Conservation (phyloP, 306 rosid genomes). For the Pterocarpus macrocarpus region DNA sequence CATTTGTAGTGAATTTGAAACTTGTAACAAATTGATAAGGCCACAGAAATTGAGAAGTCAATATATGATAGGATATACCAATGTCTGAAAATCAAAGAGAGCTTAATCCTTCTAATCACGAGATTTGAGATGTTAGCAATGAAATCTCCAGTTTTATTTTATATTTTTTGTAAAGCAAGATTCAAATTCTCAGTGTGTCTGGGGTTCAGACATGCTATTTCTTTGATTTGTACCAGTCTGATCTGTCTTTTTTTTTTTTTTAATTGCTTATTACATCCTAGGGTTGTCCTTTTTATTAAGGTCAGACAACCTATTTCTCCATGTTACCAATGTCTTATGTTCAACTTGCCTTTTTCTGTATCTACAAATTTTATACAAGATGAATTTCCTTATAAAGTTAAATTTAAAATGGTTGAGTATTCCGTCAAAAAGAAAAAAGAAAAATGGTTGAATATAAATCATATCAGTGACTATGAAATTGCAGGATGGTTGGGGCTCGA, state of each 20-base stretch:
- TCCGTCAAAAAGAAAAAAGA: no score
- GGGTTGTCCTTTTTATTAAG: not conserved
- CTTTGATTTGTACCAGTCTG: not conserved
- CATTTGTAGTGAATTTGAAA: not conserved
- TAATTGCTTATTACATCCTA: not conserved
- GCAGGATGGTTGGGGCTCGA: not conserved
- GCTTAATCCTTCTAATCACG: not conserved
- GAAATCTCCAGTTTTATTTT: not conserved
- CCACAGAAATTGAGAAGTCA: not conserved
- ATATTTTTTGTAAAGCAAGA: not conserved
- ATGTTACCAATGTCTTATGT: not conserved
- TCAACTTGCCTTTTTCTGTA: slow-evolving; percentile 10
- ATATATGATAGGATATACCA: not conserved
- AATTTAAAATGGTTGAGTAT: not conserved
- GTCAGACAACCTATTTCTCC: not conserved
- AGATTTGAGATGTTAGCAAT: not conserved
- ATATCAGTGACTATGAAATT: not conserved
- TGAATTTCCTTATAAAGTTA: not conserved
- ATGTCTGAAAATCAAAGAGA: not conserved
- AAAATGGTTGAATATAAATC: slow-evolving; percentile 6
- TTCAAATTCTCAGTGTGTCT: not conserved
- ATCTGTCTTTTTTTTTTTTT: not conserved
- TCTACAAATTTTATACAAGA: slow-evolving; percentile 10
- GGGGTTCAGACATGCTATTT: slow-evolving; percentile 4
- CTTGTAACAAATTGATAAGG: not conserved